phyloP scores from a whole-genome alignment of 2,329 filamentous ascomycete species.

The Fusarium oxysporum region DNA sequence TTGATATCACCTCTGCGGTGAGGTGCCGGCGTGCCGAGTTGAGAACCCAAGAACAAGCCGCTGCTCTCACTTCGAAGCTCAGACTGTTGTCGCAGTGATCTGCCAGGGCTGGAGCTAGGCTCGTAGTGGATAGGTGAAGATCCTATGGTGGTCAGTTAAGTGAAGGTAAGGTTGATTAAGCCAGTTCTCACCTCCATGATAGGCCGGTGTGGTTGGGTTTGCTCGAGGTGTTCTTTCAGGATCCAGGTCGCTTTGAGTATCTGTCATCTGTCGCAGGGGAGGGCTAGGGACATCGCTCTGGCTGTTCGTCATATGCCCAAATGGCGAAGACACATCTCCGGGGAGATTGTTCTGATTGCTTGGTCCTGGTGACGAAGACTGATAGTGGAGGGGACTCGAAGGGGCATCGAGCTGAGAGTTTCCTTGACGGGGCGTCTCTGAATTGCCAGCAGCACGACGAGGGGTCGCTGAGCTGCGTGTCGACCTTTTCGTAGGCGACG shows the following conservation, averaged over 20 bases:
- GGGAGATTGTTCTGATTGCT: slow-evolving; percentile 46
- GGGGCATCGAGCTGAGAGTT: slow-evolving; percentile 64
- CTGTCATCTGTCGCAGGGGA: slow-evolving; percentile 68
- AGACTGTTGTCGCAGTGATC: slow-evolving; percentile 70
- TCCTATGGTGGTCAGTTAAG: slow-evolving; percentile 63
- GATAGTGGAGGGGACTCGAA: slow-evolving; percentile 86
- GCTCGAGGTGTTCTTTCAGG: slow-evolving; percentile 78
- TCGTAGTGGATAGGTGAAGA: slow-evolving; percentile 94
- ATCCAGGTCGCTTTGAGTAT: slow-evolving; percentile 64
- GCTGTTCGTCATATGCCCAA: slow-evolving; percentile 67
- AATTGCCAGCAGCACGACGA: slow-evolving; percentile 56
- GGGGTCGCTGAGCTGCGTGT: slow-evolving; percentile 61
- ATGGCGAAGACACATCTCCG: slow-evolving; percentile 62
- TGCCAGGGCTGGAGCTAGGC: slow-evolving; percentile 87
- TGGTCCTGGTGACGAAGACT: slow-evolving; percentile 57
- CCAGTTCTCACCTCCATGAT: slow-evolving; percentile 69
- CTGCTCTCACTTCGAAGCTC: slow-evolving; percentile 86
- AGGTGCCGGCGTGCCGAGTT: slow-evolving; percentile 63
- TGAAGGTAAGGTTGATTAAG: neutral
- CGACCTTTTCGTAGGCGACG: slow-evolving; percentile 60
- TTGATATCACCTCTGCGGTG: slow-evolving; percentile 85
- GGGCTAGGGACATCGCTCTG: slow-evolving; percentile 68
- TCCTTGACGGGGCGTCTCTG: slow-evolving; percentile 58
- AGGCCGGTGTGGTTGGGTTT: slow-evolving; percentile 65
- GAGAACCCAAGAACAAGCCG: slow-evolving; percentile 82